Evolutionary conservation across 306 rosid genomes (phyloP).

Genomic region (Vigna angularis): DNA sequence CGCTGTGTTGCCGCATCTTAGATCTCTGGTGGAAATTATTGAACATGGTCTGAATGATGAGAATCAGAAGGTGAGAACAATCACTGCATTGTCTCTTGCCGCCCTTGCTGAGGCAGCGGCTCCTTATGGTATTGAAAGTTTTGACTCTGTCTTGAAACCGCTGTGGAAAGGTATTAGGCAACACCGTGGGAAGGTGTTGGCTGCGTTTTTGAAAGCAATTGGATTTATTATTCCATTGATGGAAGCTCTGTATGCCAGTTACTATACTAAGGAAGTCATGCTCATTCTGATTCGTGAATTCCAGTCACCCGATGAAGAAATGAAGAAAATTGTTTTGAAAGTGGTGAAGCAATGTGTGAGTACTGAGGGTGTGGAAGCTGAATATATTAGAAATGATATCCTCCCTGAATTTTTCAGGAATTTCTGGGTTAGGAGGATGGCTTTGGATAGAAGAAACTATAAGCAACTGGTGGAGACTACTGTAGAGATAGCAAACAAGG

Average conservation of each 20-base stretch:
- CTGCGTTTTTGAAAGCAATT: constrained; percentile 93
- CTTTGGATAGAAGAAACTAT: constrained; percentile 91
- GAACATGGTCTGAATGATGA: constrained; percentile 93
- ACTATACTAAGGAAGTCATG: constrained; percentile 96
- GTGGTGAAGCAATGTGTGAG: constrained; percentile 98
- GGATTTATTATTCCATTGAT: constrained; percentile 93
- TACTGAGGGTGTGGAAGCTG: constrained; percentile 96
- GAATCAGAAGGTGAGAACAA: constrained; percentile 96
- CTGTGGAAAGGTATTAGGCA: constrained; percentile 97
- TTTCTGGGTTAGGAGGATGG: constrained; percentile 99
- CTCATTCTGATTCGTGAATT: constrained; percentile 88
- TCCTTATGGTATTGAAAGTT: constrained; percentile 97
- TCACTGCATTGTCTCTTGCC: constrained; percentile 92
- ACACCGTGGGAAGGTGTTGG: constrained; percentile 95
- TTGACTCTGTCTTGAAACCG: constrained; percentile 91
- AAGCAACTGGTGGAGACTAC: constrained; percentile 95
- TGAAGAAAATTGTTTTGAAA: constrained; percentile 96
- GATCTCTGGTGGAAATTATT: constrained; percentile 90
- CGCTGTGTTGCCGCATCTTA: constrained; percentile 89
- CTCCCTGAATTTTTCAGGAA: constrained; percentile 90
- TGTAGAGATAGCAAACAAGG: constrained; percentile 96
- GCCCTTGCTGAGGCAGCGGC: constrained; percentile 99
- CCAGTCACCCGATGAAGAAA: constrained; percentile 99
- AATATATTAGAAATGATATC: constrained; percentile 58
- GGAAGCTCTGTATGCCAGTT: constrained; percentile 95